Base-by-base conservation (phyloP, 2,329 filamentous ascomycete genomes). In the Plectosphaerella plurivora region DNA sequence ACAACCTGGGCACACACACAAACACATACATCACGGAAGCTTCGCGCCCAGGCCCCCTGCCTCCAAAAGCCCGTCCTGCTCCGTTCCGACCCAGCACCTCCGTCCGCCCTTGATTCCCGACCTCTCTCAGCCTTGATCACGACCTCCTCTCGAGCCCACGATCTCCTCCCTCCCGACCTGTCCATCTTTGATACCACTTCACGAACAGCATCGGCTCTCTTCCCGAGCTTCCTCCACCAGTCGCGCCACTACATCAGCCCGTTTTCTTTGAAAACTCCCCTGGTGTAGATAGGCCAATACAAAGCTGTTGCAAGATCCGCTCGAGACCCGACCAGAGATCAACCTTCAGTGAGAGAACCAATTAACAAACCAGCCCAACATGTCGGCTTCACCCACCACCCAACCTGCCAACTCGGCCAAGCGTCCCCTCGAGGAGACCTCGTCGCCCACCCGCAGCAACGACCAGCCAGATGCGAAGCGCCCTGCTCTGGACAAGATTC, bases 401-500 rank as follows among this genome's bases (percentile, higher is more conserved):
- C 77, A 78, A 56, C 83, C 83, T 49, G 87, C 85, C 54, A 84
- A 89, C 66, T 86, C 84, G 62, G 77, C 82, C 57, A 99, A 99
- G 83, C 91, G 94, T 66, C 94, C 94, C 56, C 84, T 99, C 59
- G 94, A 99, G 78, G 94, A 97, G 68, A 89, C 93, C 11, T 97
- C 94, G 16, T 99, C 94, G 10, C 94, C 94, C 36, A 96, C 91
- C 33, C 89, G 89, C 57, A 87, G 88, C 39, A 91, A 84, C 67
- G 94, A 97, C 64, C 92, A 97, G 69, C 94, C 95, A 51, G 94
- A 99, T 63, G 94, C 94, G 57, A 99, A 99, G 77, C 89, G 94
- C 61, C 94, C 91, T 47, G 94, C 94, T 39, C 84, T 99, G 57
- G 93, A 97, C 74, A 99, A 97, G 77, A 79, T 91, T 61, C 79